Conservation (phyloP, 1,284 basidiomycete species). For the Cutaneotrichosporon spelunceum region DNA sequence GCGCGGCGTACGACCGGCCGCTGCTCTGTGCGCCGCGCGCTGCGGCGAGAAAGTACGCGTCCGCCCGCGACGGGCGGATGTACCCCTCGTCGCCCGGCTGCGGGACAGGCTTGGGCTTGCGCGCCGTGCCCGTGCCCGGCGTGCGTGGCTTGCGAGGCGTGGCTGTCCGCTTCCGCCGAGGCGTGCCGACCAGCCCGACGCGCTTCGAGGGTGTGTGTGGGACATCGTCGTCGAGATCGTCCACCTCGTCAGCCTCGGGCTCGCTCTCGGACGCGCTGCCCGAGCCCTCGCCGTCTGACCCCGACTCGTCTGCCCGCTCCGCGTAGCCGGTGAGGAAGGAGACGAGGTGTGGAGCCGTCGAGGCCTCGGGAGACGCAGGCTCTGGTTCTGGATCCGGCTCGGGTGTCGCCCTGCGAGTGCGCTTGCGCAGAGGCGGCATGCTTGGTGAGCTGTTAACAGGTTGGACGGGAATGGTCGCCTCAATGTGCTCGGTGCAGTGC, state of each 20-base stretch:
- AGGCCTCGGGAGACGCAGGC: not conserved
- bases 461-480: no score
- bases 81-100: constrained; percentile 43
- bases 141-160: constrained; percentile 25
- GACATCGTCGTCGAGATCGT: constrained; percentile 31
- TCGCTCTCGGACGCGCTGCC: constrained; percentile 18
- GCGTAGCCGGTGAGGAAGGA: constrained; percentile 48
- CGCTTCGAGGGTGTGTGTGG: constrained; percentile 10
- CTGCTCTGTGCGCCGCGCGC: constrained; percentile 67
- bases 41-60: constrained; percentile 70
- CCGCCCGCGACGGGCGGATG: constrained; percentile 57
- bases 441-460: no score
- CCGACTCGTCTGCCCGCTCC: constrained; percentile 20
- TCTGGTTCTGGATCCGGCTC: constrained; percentile 4
- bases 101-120: constrained; percentile 20
- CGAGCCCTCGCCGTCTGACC: constrained; percentile 29
- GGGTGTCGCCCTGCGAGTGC: constrained; percentile 5
- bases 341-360: constrained; percentile 36
- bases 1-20: constrained; percentile 68
- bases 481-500: no score
- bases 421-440: constrained; percentile 3
- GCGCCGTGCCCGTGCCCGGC: constrained; percentile 4
- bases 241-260: constrained; percentile 30
- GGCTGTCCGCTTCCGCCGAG: constrained; percentile 29
- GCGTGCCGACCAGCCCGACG: constrained; percentile 25